Base-by-base conservation (phyloP, 148 eudicot genomes). In the Spergularia marina region DNA sequence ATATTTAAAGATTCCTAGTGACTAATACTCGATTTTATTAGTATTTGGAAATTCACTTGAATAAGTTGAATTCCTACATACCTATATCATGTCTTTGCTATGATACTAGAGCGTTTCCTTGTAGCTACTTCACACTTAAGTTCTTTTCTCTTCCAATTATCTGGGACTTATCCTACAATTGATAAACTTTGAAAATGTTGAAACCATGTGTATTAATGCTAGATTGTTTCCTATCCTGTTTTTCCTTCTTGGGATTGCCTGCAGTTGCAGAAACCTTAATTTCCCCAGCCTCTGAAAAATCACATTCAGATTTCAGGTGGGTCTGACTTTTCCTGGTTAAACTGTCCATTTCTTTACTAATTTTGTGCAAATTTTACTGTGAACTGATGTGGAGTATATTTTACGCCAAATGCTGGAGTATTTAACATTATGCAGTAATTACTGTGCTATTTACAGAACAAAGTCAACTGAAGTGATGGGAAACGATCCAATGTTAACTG, bases 221-320 rank as follows among this genome's bases (percentile, higher is more conserved):
- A 5, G 40, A 62, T 14, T 34, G n/a, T 47, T 59, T 75, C 20
- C 69, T 82, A 49, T 52, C 40, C 18, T 58, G 57, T 47, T 68
- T 78, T 73, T 59, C 74, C 70, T 76, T 75, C 51, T 34, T 69
- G 76, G 75, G 49, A 21, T 34, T 73, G 1, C 57, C 60, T 65
- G 36, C 59, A 73, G 17, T 41, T 67, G 77, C 67, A 58, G 79
- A 18, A 58, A 78, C 39, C 51, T 51, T 70, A 39, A 76, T 16
- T 54, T 44, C 74, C 39, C 13, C 75, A 70, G 23, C 61, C 82
- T 54, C 68, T 59, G 17, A 11, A 79, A 47, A 49, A 67, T 70
- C 71, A 54, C 84, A 74, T 69, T 57, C 83, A 80, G 65, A 65
- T 68, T 77, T 80, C 39, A 79, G 90, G 87, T 85, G 25, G 14